Evolutionary conservation across 148 eudicot genomes (phyloP).

Genomic region (Rhododendron henanense): DNA sequence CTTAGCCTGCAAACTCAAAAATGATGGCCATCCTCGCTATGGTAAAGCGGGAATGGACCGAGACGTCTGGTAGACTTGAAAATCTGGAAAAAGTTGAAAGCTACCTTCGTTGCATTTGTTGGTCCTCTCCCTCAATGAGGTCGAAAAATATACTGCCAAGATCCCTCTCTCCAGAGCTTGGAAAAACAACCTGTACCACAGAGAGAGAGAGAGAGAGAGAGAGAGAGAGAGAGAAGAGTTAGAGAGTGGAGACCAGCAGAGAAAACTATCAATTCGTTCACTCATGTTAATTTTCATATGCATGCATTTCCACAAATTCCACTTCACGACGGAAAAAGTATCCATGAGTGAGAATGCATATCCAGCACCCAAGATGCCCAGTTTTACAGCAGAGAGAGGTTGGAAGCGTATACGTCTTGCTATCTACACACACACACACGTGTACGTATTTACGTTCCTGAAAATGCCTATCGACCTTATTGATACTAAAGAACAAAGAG

Average conservation of each 20-base stretch:
- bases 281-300: neutral
- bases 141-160: slow-evolving; percentile 48
- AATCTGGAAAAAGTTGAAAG: neutral
- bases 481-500: neutral
- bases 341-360: neutral
- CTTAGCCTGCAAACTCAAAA: neutral
- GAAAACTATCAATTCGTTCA: neutral
- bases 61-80: neutral
- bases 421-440: neutral
- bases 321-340: neutral
- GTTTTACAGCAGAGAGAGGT: neutral
- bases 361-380: neutral
- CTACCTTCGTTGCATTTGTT: slow-evolving; percentile 29
- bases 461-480: neutral
- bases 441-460: neutral
- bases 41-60: neutral
- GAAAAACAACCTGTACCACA: slow-evolving; percentile 58
- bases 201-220: neutral
- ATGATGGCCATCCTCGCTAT: neutral
- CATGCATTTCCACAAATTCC: neutral
- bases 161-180: slow-evolving; percentile 77
- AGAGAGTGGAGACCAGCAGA: neutral
- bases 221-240: neutral
- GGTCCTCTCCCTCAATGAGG: slow-evolving; percentile 46
- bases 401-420: neutral